Percentiles rank a stretch among this genome's conserved stretches.
Evolutionary conservation across 2,329 filamentous ascomycete genomes (phyloP).

Genomic region (Fusarium robinianum): DNA sequence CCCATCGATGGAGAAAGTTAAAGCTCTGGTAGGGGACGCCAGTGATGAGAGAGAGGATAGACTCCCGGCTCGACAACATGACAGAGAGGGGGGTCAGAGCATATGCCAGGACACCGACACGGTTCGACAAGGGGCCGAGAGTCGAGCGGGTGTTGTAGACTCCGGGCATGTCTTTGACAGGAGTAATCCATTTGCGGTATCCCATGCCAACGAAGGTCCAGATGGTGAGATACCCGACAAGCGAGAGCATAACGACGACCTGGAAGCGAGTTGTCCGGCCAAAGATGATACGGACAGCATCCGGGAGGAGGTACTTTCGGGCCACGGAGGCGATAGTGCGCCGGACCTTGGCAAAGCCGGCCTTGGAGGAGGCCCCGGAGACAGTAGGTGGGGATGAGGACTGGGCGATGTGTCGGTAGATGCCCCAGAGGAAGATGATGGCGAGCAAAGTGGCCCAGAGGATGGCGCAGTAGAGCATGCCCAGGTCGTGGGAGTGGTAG

Average conservation of each 20-base stretch:
- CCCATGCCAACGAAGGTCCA: constrained; percentile 71
- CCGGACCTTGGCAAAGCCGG: constrained; percentile 36
- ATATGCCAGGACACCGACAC: constrained; percentile 72
- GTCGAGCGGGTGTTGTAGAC: constrained; percentile 67
- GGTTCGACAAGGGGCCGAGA: constrained; percentile 70
- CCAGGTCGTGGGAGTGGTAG: constrained; percentile 53
- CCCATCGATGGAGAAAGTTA: constrained; percentile 78
- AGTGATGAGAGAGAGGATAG: constrained; percentile 69
- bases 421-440: constrained; percentile 50
- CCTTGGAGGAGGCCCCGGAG: constrained; percentile 30
- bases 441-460: constrained; percentile 53
- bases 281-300: constrained; percentile 62
- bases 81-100: constrained; percentile 74
- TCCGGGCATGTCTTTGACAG: constrained; percentile 59
- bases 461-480: constrained; percentile 56
- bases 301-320: constrained; percentile 63
- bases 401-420: constrained; percentile 33
- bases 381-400: constrained; percentile 30
- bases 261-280: constrained; percentile 71
- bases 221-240: constrained; percentile 66
- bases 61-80: constrained; percentile 70
- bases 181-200: constrained; percentile 72
- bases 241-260: constrained; percentile 60
- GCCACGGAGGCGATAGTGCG: constrained; percentile 47
- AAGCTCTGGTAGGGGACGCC: constrained; percentile 78